Evolutionary conservation across 1,139 yeast species (phyloP), one percentile per base, ranked within the genome.

Genomic region (Debaryomycetaceae sp.): DNA sequence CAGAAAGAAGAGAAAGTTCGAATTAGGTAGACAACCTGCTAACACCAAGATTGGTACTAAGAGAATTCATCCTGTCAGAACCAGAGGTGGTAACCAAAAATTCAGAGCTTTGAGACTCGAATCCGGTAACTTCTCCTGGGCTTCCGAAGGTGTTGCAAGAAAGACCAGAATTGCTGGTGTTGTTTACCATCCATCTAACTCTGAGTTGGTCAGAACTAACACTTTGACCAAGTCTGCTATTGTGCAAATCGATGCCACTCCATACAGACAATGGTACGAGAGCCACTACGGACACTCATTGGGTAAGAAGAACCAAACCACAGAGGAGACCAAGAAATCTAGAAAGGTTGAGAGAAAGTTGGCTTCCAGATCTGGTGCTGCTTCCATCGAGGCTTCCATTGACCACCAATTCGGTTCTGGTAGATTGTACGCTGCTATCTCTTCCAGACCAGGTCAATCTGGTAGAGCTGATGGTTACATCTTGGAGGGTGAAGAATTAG

Each of bases 1-100:
- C 95, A 91, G 98, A 87, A 92, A 92, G 92, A 92, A 92, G 96
- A 84, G 99, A 84, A 92, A 92, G 95, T 94, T 92, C 72, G 98
- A 94, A 80, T 85, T 87, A 76, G 99, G 99, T 66, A 95, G 99
- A 81, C 98, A 92, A 82, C 83, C 97, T 65, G 96, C 98, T 70
- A 88, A 87, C 92, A 92, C 99, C 80, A 89, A 88, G 83, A 91
- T 92, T 67, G 98, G 98, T 70, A 78, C 95, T 62, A 92, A 92
- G 88, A 88, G 98, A 81, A 89, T 92, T 69, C 98, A 94, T 84
- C 64, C 94, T 61, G 98, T 92, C 67, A 94, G 98, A 83, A 88
- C 96, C 73, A 92, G 98, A 80, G 98, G 98, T 78, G 98, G 98
- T 75, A 91, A 92, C 95, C 81, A 86, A 80, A 92, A 92, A 81